Conservation (phyloP, 352 stramenopile genomes). For the Globisporangium nunn region DNA sequence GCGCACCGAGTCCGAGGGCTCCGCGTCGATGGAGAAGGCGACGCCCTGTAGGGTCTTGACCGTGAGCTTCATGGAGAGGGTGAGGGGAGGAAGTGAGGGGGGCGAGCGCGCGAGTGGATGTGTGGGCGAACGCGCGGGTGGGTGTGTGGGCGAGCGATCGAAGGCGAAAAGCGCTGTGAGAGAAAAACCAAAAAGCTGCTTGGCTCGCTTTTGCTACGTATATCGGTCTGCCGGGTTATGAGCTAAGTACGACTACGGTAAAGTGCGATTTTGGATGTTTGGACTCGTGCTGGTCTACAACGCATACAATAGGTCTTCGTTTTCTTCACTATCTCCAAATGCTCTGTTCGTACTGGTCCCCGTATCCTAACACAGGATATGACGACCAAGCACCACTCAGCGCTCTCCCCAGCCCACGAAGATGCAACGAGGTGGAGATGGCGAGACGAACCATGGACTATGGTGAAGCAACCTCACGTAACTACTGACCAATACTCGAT, state of each 20-base stretch:
- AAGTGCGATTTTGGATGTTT: background rate
- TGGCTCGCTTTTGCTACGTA: background rate
- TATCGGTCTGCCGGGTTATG: background rate
- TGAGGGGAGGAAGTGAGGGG: background rate
- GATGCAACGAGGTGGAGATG: no score
- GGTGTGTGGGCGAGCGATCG: background rate
- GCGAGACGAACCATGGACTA: no score
- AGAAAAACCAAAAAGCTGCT: background rate
- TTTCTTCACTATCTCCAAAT: background rate
- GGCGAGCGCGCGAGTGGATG: background rate
- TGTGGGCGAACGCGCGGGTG: background rate
- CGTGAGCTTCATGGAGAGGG: constrained; percentile 71
- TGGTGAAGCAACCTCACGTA: no score
- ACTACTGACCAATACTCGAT: no score
- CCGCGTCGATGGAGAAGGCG: constrained; percentile 68
- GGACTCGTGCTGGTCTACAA: background rate
- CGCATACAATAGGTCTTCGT: background rate
- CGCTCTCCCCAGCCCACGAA: no score
- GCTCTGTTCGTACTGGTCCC: background rate
- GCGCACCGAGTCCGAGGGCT: constrained; percentile 63
- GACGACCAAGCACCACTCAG: background rate
- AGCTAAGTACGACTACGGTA: background rate
- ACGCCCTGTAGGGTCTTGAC: constrained; percentile 85
- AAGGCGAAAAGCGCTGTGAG: constrained; percentile 8
- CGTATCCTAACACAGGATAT: background rate